Conservation (phyloP, 495 filamentous ascomycete species). For the Haplographium delicatum region DNA sequence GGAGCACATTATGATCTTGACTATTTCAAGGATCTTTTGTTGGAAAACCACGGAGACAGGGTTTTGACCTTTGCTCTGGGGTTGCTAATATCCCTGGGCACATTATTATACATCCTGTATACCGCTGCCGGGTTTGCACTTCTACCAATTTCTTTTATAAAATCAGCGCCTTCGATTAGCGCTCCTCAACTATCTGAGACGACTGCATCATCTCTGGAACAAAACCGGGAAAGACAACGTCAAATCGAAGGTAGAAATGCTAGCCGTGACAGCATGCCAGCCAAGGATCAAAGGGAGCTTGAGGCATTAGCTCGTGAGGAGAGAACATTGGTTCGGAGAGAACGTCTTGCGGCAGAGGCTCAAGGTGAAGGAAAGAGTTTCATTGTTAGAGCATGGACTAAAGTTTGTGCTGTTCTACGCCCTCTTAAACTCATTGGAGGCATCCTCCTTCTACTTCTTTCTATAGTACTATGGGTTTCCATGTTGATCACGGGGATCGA, state of each 20-base stretch:
- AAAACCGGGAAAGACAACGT: slow-evolving; percentile 84
- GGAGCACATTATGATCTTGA: slow-evolving; percentile 69
- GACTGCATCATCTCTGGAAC: slow-evolving; percentile 72
- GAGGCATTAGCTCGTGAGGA: slow-evolving; percentile 86
- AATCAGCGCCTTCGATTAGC: slow-evolving; percentile 77
- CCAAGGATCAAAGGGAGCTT: slow-evolving; percentile 83
- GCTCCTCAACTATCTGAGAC: slow-evolving; percentile 66
- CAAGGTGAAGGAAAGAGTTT: slow-evolving; percentile 65
- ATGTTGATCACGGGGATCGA: slow-evolving; percentile 96
- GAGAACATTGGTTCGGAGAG: slow-evolving; percentile 81
- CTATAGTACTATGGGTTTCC: slow-evolving; percentile 73
- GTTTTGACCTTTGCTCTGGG: slow-evolving; percentile 85
- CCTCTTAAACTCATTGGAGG: slow-evolving; percentile 86
- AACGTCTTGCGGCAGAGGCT: slow-evolving; percentile 78
- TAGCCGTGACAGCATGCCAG: slow-evolving; percentile 66
- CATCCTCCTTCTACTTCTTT: slow-evolving; percentile 63
- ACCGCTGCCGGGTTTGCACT: slow-evolving; percentile 86
- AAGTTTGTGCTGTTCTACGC: slow-evolving; percentile 67
- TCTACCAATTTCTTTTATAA: slow-evolving; percentile 84
- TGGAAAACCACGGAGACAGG: slow-evolving; percentile 87
- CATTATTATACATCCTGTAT: slow-evolving; percentile 79
- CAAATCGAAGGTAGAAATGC: slow-evolving; percentile 84
- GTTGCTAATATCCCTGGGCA: slow-evolving; percentile 77
- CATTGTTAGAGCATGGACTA: slow-evolving; percentile 67
- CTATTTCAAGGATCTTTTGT: slow-evolving; percentile 80